These are phyloP conservation scores for Gentiana straminea DNA, from an alignment of 257 asterid genomes.

Conservation along the genomic window DNA sequence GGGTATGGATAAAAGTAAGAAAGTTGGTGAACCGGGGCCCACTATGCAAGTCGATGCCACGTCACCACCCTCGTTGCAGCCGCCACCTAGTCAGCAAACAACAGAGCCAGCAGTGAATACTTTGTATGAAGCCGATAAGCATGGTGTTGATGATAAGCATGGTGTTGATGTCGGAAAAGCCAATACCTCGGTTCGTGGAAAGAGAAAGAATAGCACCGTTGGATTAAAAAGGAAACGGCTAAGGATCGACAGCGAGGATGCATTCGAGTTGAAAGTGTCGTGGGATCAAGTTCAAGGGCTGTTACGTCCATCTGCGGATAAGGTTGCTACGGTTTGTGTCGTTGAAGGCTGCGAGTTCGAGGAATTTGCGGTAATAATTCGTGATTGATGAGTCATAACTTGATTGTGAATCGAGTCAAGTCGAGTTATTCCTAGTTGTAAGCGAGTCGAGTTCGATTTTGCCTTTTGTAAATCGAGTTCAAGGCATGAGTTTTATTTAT, in stretches of 20 bases:
- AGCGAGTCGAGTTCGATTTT: neutral
- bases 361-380: constrained; percentile 73
- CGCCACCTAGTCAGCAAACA: constrained; percentile 19
- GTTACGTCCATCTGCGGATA: constrained; percentile 57
- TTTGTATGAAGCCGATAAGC: constrained; percentile 20
- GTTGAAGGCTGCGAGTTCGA: constrained; percentile 79
- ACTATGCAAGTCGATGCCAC: constrained; percentile 23
- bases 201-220: constrained; percentile 50
- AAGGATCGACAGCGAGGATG: constrained; percentile 46
- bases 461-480: neutral
- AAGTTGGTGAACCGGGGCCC: constrained; percentile 25
- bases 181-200: constrained; percentile 27
- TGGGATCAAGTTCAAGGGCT: constrained; percentile 74
- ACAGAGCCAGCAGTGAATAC: constrained; percentile 20
- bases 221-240: constrained; percentile 53
- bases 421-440: neutral
- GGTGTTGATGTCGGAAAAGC: constrained; percentile 22
- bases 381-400: neutral
- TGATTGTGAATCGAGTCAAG: neutral
- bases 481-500: too few species aligned
- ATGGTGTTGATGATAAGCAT: constrained; percentile 1
- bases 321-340: constrained; percentile 39
- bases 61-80: constrained; percentile 15
- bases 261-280: constrained; percentile 61
- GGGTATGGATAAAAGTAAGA: constrained; percentile 23